Evolutionary conservation across 257 asterid species (phyloP).

Genomic region (Solanum infundibuliforme): DNA sequence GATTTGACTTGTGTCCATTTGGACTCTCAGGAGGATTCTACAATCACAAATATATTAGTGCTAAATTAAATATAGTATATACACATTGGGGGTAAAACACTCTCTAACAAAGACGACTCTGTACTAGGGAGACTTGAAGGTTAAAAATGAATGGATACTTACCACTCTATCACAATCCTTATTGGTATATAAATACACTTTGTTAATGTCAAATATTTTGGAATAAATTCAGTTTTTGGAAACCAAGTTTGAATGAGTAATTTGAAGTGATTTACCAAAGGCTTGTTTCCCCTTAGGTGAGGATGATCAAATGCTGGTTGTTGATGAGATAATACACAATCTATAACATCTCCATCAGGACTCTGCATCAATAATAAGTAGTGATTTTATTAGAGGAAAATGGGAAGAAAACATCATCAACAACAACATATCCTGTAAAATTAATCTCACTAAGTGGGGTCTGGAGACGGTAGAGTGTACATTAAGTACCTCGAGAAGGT

Average conservation of each 20-base stretch:
- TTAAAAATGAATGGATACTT: too few species aligned
- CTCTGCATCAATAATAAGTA: slow-evolving; percentile 33
- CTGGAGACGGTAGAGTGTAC: too few species aligned
- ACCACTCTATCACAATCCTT: too few species aligned
- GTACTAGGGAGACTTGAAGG: too few species aligned
- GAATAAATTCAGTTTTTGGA: too few species aligned
- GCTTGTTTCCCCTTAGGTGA: slow-evolving; percentile 58
- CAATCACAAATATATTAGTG: not conserved
- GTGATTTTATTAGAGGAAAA: not conserved
- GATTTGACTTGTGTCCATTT: not conserved
- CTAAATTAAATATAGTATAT: not conserved
- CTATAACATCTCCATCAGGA: slow-evolving; percentile 83
- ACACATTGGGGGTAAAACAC: not conserved
- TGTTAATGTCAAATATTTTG: too few species aligned
- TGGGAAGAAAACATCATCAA: too few species aligned
- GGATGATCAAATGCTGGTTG: slow-evolving; percentile 97
- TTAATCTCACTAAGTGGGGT: too few species aligned
- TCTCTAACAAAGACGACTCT: too few species aligned
- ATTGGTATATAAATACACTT: too few species aligned
- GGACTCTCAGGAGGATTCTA: not conserved
- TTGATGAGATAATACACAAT: slow-evolving; percentile 61
- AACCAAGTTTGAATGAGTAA: not conserved
- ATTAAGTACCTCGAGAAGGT: too few species aligned
- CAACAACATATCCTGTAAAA: too few species aligned
- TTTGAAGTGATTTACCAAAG: slow-evolving; percentile 36